Evolutionary conservation across 768 basidiomycete species (phyloP).

Genomic region (Asterophora lycoperdoides): DNA sequence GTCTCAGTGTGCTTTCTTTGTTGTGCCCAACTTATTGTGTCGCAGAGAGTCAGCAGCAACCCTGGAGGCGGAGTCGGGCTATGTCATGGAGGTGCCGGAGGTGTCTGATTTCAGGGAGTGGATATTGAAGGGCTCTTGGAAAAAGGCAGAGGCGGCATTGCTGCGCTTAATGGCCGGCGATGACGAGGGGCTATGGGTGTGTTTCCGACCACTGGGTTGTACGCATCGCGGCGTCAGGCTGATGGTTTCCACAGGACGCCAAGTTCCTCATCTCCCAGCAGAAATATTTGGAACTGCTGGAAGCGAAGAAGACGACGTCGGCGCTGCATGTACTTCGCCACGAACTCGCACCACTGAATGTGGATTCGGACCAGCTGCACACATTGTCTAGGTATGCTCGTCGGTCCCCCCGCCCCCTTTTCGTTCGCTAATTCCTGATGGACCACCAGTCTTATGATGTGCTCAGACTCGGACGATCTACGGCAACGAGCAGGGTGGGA

Average conservation of each 20-base stretch:
- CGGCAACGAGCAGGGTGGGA: constrained; percentile 83
- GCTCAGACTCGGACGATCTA: constrained; percentile 78
- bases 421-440: constrained; percentile 7
- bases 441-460: constrained; percentile 80
- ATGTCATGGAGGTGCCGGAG: constrained; percentile 71
- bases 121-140: constrained; percentile 79
- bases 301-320: constrained; percentile 70
- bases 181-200: constrained; percentile 67
- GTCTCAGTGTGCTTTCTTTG: constrained; percentile 22
- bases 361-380: constrained; percentile 79
- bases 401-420: neutral
- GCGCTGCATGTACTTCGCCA: constrained; percentile 84
- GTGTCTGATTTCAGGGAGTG: constrained; percentile 78
- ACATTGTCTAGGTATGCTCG: constrained; percentile 73
- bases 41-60: constrained; percentile 81
- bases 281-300: constrained; percentile 92
- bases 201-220: constrained; percentile 16
- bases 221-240: constrained; percentile 1
- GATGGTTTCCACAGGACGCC: constrained; percentile 51
- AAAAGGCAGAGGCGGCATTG: constrained; percentile 68
- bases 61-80: constrained; percentile 91
- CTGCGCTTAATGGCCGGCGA: constrained; percentile 64
- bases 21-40: constrained; percentile 2
- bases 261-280: constrained; percentile 89
- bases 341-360: constrained; percentile 80